Evolutionary conservation across 768 basidiomycete species (phyloP).

Genomic region (Suillus placidus): DNA sequence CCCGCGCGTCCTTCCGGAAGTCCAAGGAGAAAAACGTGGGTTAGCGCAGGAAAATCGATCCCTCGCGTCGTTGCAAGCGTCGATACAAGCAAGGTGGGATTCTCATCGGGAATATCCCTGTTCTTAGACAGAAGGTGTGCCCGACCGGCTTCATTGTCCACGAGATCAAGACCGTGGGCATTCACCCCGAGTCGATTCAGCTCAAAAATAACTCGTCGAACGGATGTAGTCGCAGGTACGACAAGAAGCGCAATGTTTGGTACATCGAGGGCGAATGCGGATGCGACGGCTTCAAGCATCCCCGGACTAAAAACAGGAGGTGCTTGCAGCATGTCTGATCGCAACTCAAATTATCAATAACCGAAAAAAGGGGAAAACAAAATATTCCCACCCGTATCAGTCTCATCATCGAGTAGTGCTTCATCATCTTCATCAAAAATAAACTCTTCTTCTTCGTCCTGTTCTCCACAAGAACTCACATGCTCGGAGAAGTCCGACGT

Average conservation of each 20-base stretch:
- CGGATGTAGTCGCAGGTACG: conserved; percentile 60
- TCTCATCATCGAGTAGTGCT: conserved; percentile 19
- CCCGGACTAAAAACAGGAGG: conserved; percentile 58
- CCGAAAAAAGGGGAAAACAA: not conserved
- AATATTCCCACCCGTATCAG: conserved; percentile 24
- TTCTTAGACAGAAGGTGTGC: conserved; percentile 43
- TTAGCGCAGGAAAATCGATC: conserved; percentile 68
- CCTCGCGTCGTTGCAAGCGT: conserved; percentile 74
- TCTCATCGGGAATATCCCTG: conserved; percentile 39
- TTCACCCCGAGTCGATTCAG: conserved; percentile 67
- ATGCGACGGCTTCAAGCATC: conserved; percentile 68
- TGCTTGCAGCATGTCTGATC: conserved; percentile 46
- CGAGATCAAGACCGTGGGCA: conserved; percentile 62
- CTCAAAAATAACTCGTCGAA: conserved; percentile 66
- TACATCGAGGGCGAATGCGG: conserved; percentile 73
- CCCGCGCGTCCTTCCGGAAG: conserved; percentile 53
- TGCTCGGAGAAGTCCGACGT: not conserved
- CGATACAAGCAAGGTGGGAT: conserved; percentile 66
- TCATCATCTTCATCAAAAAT: conserved; percentile 30
- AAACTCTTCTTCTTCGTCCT: conserved; percentile 15
- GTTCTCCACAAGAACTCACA: not conserved
- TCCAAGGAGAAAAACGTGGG: conserved; percentile 76
- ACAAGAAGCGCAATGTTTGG: conserved; percentile 69
- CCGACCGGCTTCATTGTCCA: conserved; percentile 45
- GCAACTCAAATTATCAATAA: conserved; percentile 14